Evolutionary conservation across 305 asterid species (phyloP).

Genomic region (Euphrasia arctica): DNA sequence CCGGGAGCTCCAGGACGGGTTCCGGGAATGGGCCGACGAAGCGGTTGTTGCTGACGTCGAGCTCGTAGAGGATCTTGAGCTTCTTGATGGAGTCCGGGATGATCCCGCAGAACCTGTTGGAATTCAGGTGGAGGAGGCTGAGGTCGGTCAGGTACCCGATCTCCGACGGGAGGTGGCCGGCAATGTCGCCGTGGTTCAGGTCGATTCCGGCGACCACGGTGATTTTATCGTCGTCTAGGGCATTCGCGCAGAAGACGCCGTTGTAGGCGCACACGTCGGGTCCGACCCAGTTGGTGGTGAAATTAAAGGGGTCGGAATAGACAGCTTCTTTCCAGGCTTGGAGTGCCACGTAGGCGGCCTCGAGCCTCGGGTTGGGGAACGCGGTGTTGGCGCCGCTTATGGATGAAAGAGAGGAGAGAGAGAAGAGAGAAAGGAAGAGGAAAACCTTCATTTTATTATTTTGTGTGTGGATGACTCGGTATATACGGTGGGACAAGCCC

Average conservation of each 20-base stretch:
- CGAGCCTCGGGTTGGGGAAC: constrained; percentile 44
- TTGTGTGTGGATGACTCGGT: constrained; percentile 9
- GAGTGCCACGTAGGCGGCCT: constrained; percentile 49
- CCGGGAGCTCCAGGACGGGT: constrained; percentile 37
- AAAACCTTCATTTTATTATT: constrained; percentile 36
- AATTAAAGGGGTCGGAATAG: constrained; percentile 55
- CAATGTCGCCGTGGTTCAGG: constrained; percentile 62
- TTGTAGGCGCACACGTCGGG: constrained; percentile 59
- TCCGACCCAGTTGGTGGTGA: constrained; percentile 66
- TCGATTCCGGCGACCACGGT: constrained; percentile 80
- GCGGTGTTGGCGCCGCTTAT: neutral
- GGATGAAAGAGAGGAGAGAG: constrained; percentile 15
- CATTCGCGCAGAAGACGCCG: constrained; percentile 58
- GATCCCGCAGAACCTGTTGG: constrained; percentile 69
- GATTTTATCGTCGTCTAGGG: constrained; percentile 42
- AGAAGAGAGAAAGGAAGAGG: constrained; percentile 24
- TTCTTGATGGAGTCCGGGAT: constrained; percentile 49
- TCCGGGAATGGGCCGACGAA: constrained; percentile 65
- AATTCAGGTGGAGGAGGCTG: constrained; percentile 60
- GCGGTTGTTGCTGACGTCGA: constrained; percentile 69
- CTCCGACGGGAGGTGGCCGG: constrained; percentile 65
- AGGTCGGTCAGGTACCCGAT: constrained; percentile 50
- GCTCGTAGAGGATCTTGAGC: constrained; percentile 45
- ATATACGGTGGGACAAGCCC: constrained; percentile 31
- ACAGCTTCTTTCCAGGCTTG: constrained; percentile 56